Conservation (phyloP, 148 eudicot genomes). For the Arbutus unedo region DNA sequence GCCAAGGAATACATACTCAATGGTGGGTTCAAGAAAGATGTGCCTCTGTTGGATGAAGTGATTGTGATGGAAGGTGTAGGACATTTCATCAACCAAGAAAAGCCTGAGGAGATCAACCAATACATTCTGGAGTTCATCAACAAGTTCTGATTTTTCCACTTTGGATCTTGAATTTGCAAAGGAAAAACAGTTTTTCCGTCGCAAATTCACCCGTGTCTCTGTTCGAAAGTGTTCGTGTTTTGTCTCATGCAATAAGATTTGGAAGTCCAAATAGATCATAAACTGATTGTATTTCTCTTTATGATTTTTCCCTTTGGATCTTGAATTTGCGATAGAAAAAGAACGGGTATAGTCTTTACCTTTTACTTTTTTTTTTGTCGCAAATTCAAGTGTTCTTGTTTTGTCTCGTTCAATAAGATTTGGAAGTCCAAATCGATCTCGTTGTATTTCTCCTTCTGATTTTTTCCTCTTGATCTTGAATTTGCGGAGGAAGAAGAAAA, state of each 20-base stretch:
- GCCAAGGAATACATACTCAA: slow-evolving; percentile 16
- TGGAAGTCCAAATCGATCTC: neutral
- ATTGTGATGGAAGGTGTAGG: slow-evolving; percentile 22
- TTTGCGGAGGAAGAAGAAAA: neutral
- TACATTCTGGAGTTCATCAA: slow-evolving; percentile 14
- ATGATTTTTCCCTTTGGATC: neutral
- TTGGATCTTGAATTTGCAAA: neutral
- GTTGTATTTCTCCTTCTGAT: neutral
- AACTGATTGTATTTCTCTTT: neutral
- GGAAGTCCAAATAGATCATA: neutral
- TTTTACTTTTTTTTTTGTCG: no score
- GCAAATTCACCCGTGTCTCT: neutral
- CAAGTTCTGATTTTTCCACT: neutral
- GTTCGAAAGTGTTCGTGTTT: no score
- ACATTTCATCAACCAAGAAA: slow-evolving; percentile 22
- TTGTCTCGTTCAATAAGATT: neutral
- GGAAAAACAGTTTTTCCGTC: neutral
- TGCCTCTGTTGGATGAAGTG: slow-evolving; percentile 15
- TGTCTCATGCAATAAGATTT: neutral
- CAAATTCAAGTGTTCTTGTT: neutral
- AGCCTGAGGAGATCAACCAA: slow-evolving; percentile 23
- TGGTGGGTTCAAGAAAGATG: slow-evolving; percentile 20
- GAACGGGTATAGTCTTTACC: no score
- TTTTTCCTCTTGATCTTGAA: neutral
- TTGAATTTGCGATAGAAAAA: no score